Evolutionary conservation across 192 early-diverging fungal species (phyloP).

Genomic region (Coemansia umbellata): DNA sequence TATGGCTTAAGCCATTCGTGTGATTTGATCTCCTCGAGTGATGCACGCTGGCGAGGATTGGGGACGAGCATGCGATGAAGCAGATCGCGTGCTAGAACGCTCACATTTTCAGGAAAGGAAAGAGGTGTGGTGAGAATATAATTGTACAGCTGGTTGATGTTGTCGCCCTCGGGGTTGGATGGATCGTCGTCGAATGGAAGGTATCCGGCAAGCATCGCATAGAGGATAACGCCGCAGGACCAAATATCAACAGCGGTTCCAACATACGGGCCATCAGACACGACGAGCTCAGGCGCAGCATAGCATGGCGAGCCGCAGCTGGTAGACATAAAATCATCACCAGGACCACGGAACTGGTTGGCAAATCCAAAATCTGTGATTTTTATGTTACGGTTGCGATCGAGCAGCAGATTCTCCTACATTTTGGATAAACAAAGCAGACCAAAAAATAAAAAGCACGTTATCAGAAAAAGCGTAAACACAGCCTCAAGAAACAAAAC

Average conservation of each 20-base stretch:
- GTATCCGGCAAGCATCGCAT: conserved; percentile 87
- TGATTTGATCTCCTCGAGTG: conserved; percentile 69
- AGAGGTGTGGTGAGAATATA: conserved; percentile 78
- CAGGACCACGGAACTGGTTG: conserved; percentile 72
- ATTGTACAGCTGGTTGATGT: conserved; percentile 79
- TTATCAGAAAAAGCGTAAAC: too few species aligned
- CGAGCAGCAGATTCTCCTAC: conserved; percentile 91
- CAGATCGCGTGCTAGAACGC: conserved; percentile 69
- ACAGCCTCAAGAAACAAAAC: too few species aligned
- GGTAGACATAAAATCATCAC: conserved; percentile 83
- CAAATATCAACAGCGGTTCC: conserved; percentile 97
- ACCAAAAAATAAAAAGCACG: too few species aligned
- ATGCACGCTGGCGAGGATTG: conserved; percentile 72
- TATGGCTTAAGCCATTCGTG: conserved; percentile 66
- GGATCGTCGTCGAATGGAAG: conserved; percentile 91
- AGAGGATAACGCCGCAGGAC: conserved; percentile 97
- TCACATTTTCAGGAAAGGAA: conserved; percentile 87
- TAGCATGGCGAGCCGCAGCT: conserved; percentile 98
- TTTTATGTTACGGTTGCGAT: conserved; percentile 86
- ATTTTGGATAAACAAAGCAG: too few species aligned
- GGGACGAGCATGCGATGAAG: conserved; percentile 88
- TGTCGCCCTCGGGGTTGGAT: conserved; percentile 84
- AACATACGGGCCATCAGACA: conserved; percentile 92
- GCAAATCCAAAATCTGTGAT: conserved; percentile 99
- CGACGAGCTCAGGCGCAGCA: conserved; percentile 98